A percentile compares a stretch with the other conserved stretches of the same genome.
Conservation (phyloP, 2,329 filamentous ascomycete genomes). For the Trichoderma pleuroti region DNA sequence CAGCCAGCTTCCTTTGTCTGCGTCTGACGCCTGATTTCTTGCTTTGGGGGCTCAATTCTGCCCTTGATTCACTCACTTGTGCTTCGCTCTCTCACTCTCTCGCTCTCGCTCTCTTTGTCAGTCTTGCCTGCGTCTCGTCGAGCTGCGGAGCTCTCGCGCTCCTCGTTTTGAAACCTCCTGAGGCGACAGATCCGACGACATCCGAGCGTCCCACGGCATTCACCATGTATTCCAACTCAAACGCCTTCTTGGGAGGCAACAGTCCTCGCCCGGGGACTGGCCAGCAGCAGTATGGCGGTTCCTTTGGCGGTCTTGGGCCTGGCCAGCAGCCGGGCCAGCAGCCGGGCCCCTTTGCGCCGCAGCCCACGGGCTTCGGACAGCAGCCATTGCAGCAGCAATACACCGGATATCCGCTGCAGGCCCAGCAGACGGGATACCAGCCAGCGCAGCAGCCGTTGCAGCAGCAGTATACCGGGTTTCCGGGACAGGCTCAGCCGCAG, state of each 20-base stretch:
- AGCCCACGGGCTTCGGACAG: constrained; percentile 59
- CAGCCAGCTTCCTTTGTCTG: constrained; percentile 4
- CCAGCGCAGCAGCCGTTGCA: constrained; percentile 58
- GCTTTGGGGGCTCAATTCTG: constrained; percentile 1
- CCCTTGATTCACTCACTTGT: background rate
- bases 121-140: constrained; percentile 7
- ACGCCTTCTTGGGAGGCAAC: constrained; percentile 77
- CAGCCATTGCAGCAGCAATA: constrained; percentile 54
- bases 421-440: constrained; percentile 46
- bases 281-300: constrained; percentile 53
- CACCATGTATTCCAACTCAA: constrained; percentile 85
- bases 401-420: constrained; percentile 57
- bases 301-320: constrained; percentile 40
- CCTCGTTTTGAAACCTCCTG: constrained; percentile 19
- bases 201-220: constrained; percentile 6
- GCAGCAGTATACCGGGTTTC: constrained; percentile 66
- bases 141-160: constrained; percentile 28
- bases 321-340: constrained; percentile 48
- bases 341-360: constrained; percentile 53
- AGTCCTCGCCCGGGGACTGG: constrained; percentile 65
- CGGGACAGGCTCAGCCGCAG: constrained; percentile 48
- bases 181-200: background rate
- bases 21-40: constrained; percentile 15
- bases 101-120: background rate
- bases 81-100: background rate